Evolutionary conservation across 176 grass and related monocot genomes (phyloP).

Genomic region (Paspalum vaginatum): DNA sequence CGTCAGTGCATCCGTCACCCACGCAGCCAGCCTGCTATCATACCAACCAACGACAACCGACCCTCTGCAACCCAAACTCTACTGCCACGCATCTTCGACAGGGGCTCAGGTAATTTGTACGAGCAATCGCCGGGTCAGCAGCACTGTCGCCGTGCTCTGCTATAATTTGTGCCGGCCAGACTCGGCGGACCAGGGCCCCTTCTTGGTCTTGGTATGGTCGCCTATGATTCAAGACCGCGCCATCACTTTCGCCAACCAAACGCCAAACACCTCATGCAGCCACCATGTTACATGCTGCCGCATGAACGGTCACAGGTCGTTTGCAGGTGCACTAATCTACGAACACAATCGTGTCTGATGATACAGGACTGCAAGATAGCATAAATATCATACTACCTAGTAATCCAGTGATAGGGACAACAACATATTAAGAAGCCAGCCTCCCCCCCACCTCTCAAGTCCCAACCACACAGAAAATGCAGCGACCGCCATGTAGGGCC

Average conservation of each 20-base stretch:
- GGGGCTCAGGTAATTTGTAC: background rate
- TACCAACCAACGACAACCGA: background rate
- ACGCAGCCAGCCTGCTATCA: constrained; percentile 9
- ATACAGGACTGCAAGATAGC: background rate
- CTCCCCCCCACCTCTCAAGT: background rate
- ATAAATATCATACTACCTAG: background rate
- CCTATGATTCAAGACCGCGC: background rate
- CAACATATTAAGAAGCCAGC: background rate
- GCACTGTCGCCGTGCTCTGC: background rate
- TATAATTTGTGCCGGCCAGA: background rate
- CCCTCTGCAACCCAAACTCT: background rate
- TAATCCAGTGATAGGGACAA: background rate
- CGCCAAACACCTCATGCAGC: background rate
- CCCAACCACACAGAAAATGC: background rate
- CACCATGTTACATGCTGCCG: background rate
- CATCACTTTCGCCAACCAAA: background rate
- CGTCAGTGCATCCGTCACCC: background rate
- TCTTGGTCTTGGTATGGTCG: background rate
- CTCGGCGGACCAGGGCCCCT: background rate
- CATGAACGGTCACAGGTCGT: background rate
- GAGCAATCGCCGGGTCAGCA: background rate
- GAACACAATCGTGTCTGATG: too few species aligned
- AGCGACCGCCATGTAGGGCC: background rate
- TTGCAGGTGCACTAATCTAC: background rate
- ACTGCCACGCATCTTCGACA: too few species aligned